A percentile compares a stretch with the other conserved stretches of the same genome.
These are phyloP conservation scores for Metschnikowia dekortorum DNA, from an alignment of 805 yeast genomes.

Conservation along the genomic window DNA sequence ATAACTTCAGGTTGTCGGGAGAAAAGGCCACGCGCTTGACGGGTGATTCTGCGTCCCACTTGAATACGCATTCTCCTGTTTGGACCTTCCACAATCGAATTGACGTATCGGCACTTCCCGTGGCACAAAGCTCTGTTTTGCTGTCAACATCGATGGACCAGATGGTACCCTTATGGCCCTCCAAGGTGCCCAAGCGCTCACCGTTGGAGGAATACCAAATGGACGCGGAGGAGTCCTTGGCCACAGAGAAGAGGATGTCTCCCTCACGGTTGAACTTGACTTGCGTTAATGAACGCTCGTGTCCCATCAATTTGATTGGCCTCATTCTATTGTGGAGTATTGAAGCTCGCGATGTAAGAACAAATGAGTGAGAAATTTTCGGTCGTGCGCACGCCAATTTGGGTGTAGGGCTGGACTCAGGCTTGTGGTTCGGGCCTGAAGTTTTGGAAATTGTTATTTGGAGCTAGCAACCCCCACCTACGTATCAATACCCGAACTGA, in stretches of 20 bases:
- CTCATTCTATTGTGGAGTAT: constrained; percentile 27
- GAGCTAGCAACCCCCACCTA: no score
- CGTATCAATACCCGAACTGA: no score
- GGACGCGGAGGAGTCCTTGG: constrained; percentile 85
- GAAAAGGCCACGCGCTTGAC: constrained; percentile 86
- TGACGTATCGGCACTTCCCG: constrained; percentile 89
- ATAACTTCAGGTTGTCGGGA: constrained; percentile 62
- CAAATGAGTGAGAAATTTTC: constrained; percentile 4
- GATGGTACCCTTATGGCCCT: constrained; percentile 83
- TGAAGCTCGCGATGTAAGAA: neutral
- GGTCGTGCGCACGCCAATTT: constrained; percentile 6
- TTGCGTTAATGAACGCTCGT: constrained; percentile 96
- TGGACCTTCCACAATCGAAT: constrained; percentile 80
- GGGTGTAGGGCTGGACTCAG: no score
- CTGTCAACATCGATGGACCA: constrained; percentile 89
- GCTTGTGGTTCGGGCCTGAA: no score
- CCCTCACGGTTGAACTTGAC: constrained; percentile 95
- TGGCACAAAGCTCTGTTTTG: constrained; percentile 63
- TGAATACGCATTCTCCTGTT: constrained; percentile 70
- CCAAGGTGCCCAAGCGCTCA: constrained; percentile 90
- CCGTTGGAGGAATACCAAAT: constrained; percentile 96
- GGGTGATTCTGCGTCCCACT: constrained; percentile 78
- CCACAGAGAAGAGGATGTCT: constrained; percentile 84
- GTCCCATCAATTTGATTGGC: constrained; percentile 75
- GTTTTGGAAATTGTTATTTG: no score